Base-by-base conservation (phyloP, 2,329 filamentous ascomycete species). In the Trichoderma asperellum region DNA sequence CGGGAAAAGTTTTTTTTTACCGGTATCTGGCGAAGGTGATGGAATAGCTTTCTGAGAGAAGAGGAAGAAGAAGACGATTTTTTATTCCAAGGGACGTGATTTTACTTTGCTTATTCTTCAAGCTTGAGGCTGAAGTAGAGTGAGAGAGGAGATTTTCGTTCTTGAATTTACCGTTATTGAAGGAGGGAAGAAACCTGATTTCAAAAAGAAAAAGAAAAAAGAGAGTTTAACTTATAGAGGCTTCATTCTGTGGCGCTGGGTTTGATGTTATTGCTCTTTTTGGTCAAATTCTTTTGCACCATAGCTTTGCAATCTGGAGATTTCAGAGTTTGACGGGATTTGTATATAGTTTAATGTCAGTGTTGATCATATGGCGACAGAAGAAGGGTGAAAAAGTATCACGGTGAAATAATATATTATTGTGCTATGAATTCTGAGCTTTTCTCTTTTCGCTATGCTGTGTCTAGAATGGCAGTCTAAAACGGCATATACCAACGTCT, bases 251-350 rank as follows among this genome's bases (percentile, higher is more conserved):
- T 43, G 27, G 55, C 12, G 63, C 29, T 52, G 40, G 37, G 37
- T 67, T 59, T 67, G 55, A 67, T 67, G 37, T 43, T 5, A n/a
- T n/a, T 43, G 16, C 40, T n/a, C 62, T 67, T 58, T 55, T 24
- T 24, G 53, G 2, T 53, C 49, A 64, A 56, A 29, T 56, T 56
- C 61, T 32, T 49, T 49, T 43, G 7, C 18, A 2, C 40, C 5
- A 24, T 24, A 10, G 34, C 21, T 62, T 56, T 56, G 49, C 24
- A n/a, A 56, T 64, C 55, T 53, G 37, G 32, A 18, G 21, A 27
- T 63, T 40, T 43, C 49, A 56, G 11, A 21, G n/a, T 10, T 11
- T 5, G n/a, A 5, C 8, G 58, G 32, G 47, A 32, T 55, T 62
- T 61, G 49, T 68, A 68, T 35, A 66, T 66, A 66, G 35, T 52